Base-by-base conservation (phyloP, 495 filamentous ascomycete genomes). In the Hypoxylon cercidicola region DNA sequence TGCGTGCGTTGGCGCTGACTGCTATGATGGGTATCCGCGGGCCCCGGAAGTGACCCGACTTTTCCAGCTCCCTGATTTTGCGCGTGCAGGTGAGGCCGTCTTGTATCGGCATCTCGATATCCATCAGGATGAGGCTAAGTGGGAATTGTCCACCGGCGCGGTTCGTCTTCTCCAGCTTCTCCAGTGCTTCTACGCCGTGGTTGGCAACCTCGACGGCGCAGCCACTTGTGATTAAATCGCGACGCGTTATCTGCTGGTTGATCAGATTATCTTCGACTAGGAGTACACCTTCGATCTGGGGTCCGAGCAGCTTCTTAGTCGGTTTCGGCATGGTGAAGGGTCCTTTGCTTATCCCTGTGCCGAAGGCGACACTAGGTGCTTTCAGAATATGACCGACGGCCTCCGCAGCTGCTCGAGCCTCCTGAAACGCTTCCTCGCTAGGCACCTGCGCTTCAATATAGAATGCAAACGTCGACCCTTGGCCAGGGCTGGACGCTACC, bases 181-280 rank as follows among this genome's bases (percentile, higher is more conserved):
- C 75, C 3, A 97, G 77, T 3, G 90, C 91, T 73, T 95, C 91
- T 19, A 84, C 84, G 44, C 93, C 93, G 70, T 97, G 90, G 62
- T 89, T 93, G 16, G 91, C 91, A 1, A 92, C 84, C 32, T 85
- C 77, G 7, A 89, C 87, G 28, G 83, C 79, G 69, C 87, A 92
- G 11, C 91, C 91, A 5, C 85, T 75, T 28, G 87, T 88, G 18
- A 82, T 77, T 16, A 96, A 79, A 68, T 92, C 89, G 34, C 88
- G 87, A 55, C 88, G 82, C 18, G 93, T 74, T 2, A 94, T 89
- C 40, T 81, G 83, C 62, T 90, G 89, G 69, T 94, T 94, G 51
- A 96, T 90, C 2, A 92, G 72, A 64, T 96, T 95, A 72, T 94
- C 92, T 72, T 96, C 92, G 0, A 95, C 91, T 11, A 96, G 85